Base-by-base conservation (phyloP, 2,329 filamentous ascomycete species). In the Paecilomyces sp. region DNA sequence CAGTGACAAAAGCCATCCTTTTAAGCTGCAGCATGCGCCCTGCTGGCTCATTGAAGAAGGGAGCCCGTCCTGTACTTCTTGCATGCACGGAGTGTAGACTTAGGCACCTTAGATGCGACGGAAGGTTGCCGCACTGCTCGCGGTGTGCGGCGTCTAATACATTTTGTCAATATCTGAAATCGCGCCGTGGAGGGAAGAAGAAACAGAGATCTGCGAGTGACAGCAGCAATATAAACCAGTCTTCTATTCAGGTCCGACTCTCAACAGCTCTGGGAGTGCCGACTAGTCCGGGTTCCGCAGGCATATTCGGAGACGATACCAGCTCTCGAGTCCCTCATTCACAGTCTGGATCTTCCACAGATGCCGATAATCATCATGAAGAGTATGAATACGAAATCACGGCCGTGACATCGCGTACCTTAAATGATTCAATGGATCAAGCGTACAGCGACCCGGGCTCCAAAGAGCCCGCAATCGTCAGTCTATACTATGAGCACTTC, bases 401-500 rank as follows among this genome's bases (percentile, higher is more conserved):
- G 50, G 53, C 55, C 31, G 47, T 24, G 50, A 57, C 15, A 52
- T 34, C 28, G 22, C 22, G 22, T 22, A 22, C 22, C 22, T 22
- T 22, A 22, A 22, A 22, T 22, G 22, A 22, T 22, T 22, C 22
- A 22, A 22, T 22, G 22, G 22, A 57, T 36, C 15, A 33, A 57
- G 34, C 36, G 55, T 4, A 24, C 56, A 22, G 22, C 18, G 50
- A 54, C 11, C 55, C 55, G 1, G 51, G 51, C 3, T 51, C 58
- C 1, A 56, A 36, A 33, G 58, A 57, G 13, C 55, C 57, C 11
- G 57, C 55, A 2, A 36, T 60, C 5, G 55, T 60, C 13, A 55
- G 57, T 18, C 58, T 60, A 28, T 60, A 60, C 56, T 60, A 60
- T 47, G 58, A 60, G 28, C 57, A 60, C 28, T 60, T 60, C 12